Percentiles rank a stretch among this genome's conserved stretches.
phyloP scores from a whole-genome alignment of 441 rosid species.

The Gossypium aridum region DNA sequence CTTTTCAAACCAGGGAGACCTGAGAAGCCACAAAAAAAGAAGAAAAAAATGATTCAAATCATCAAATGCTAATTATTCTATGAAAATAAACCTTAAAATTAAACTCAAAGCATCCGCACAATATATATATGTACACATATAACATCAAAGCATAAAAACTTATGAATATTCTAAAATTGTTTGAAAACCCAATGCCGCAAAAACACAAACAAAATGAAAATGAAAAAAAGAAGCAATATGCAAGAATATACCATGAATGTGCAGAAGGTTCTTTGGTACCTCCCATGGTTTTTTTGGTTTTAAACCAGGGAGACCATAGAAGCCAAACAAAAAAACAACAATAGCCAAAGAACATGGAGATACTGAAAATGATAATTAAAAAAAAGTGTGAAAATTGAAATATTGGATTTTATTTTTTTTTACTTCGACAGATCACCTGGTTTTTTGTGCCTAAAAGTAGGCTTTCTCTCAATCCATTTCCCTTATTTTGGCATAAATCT shows the following conservation, averaged over 20 bases:
- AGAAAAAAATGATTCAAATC: no score
- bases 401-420: conserved; percentile 13
- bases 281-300: conserved; percentile 19
- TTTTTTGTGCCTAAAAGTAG: conserved; percentile 30
- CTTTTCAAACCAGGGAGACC: no score
- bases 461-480: conserved; percentile 15
- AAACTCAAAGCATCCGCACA: no score
- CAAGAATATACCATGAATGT: conserved; percentile 17
- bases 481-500: conserved; percentile 4
- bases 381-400: background rate
- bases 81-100: no score
- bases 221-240: no score
- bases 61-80: no score
- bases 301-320: conserved; percentile 15
- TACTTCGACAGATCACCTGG: conserved; percentile 15
- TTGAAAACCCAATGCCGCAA: no score
- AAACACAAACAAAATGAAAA: no score
- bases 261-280: conserved; percentile 15
- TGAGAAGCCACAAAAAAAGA: background rate
- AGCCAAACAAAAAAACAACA: background rate
- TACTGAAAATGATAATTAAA: background rate
- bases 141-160: no score
- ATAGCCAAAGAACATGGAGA: background rate
- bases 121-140: no score
- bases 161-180: no score